Conservation (phyloP, 345 rosid genomes). For the Eucalyptus camaldulensis region DNA sequence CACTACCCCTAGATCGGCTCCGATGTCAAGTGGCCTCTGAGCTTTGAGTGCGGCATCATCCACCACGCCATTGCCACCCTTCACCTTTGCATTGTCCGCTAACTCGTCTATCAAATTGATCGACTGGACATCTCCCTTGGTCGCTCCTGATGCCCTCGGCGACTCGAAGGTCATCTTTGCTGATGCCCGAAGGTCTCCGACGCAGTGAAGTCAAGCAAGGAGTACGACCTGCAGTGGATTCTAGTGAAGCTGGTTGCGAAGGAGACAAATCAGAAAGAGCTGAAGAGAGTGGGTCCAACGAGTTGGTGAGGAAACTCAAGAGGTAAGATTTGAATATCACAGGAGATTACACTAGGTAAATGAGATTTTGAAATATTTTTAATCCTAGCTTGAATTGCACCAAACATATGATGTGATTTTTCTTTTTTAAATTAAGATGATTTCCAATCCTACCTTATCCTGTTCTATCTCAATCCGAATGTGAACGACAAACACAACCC, state of each 20-base stretch:
- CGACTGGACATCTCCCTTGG: background rate
- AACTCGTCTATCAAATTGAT: background rate
- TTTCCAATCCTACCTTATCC: background rate
- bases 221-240: background rate
- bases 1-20: background rate
- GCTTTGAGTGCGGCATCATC: background rate
- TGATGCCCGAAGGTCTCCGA: background rate
- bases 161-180: background rate
- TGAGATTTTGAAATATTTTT: background rate
- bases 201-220: background rate
- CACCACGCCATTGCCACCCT: background rate
- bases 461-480: background rate
- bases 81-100: background rate
- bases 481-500: too few species aligned
- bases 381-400: background rate
- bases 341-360: background rate
- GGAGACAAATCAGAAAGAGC: background rate
- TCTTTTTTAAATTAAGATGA: background rate
- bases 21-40: background rate
- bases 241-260: background rate
- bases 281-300: background rate
- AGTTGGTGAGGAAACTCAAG: background rate
- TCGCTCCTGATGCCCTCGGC: background rate
- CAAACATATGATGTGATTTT: background rate
- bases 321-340: background rate